phyloP scores from a whole-genome alignment of 257 asterid species.

The Ophiorrhiza pumila region DNA sequence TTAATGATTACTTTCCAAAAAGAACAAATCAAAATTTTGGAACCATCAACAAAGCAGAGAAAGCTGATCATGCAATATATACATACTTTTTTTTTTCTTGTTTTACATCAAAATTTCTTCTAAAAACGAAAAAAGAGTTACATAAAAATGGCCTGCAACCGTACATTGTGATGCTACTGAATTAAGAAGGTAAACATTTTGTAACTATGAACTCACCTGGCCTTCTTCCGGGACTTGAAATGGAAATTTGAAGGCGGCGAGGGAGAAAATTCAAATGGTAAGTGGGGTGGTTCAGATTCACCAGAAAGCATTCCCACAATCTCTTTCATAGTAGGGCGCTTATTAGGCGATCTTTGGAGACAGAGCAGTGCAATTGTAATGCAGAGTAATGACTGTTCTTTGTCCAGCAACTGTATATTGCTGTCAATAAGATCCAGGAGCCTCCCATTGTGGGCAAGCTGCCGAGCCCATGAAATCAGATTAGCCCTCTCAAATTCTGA shows the following conservation, averaged over 20 bases:
- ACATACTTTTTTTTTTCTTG: slow-evolving; percentile 11
- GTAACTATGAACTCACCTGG: slow-evolving; percentile 37
- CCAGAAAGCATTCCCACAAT: slow-evolving; percentile 84
- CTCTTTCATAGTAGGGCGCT: slow-evolving; percentile 75
- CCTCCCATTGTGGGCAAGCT: slow-evolving; percentile 68
- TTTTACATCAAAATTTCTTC: slow-evolving; percentile 21
- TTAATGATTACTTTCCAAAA: slow-evolving; percentile 30
- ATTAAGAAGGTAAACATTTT: slow-evolving; percentile 2
- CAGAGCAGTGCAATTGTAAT: slow-evolving; percentile 76
- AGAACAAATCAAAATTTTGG: not conserved
- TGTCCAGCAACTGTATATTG: slow-evolving; percentile 45
- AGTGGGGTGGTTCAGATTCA: slow-evolving; percentile 69
- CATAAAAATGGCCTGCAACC: slow-evolving; percentile 21
- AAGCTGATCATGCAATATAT: slow-evolving; percentile 10
- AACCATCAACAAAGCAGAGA: not conserved
- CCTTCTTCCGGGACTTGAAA: slow-evolving; percentile 62
- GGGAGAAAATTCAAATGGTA: slow-evolving; percentile 91
- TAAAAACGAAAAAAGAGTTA: slow-evolving; percentile 4
- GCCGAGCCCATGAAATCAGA: slow-evolving; percentile 87
- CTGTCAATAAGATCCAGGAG: slow-evolving; percentile 78
- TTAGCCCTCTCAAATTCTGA: slow-evolving; percentile 91
- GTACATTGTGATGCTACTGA: slow-evolving; percentile 17
- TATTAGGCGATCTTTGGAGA: slow-evolving; percentile 65
- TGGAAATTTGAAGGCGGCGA: slow-evolving; percentile 79
- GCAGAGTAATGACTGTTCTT: slow-evolving; percentile 63